Evolutionary conservation across 768 basidiomycete species (phyloP), one percentile per base, ranked within the genome.

Genomic region (Trametopsis cervina): DNA sequence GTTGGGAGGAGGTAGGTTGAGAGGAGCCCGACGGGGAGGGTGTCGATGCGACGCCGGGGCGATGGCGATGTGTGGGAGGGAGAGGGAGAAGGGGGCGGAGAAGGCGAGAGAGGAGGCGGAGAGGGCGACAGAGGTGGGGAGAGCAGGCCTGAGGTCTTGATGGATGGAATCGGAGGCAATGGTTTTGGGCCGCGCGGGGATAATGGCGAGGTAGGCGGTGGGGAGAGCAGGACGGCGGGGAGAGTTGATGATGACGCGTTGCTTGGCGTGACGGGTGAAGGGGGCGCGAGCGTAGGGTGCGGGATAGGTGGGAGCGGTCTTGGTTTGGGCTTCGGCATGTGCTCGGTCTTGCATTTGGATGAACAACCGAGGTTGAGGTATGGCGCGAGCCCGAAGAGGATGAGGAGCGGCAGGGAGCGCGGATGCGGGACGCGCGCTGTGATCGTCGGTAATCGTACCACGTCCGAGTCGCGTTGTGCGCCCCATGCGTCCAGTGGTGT

Each of bases 1-100:
- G 68, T 55, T 0, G 81, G 81, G n/a, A 83, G 77, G 26, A 83
- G 67, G 48, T 66, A 69, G 49, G 69, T 71, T 13, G 71, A 73
- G 22, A 83, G 69, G 17, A 50, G 47, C 22, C 49, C 54, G 25
- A 41, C 27, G 43, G 26, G 22, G 42, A 36, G 24, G n/a, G n/a
- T n/a, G 29, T 33, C 29, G 7, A 15, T 33, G 29, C 29, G 29
- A 41, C 12, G 47, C 27, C 15, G 1, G 15, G 25, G 43, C 12
- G 23, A 21, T 42, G 11, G n/a, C 12, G 22, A 11, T 15, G 46
- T 47, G 21, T 17, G 4, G 18, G 21, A 27, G 18, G 4, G 35
- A 4, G 7, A 22, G 7, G 11, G 44, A 45, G 46, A 18, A 10
- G 11, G 39, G 6, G 13, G 40, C 7, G 29, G 15, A 7, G 29